Evolutionary conservation across 1,284 basidiomycete genomes (phyloP), one percentile per base, ranked within the genome.

Genomic region (Moesziomyces globuligerus): DNA sequence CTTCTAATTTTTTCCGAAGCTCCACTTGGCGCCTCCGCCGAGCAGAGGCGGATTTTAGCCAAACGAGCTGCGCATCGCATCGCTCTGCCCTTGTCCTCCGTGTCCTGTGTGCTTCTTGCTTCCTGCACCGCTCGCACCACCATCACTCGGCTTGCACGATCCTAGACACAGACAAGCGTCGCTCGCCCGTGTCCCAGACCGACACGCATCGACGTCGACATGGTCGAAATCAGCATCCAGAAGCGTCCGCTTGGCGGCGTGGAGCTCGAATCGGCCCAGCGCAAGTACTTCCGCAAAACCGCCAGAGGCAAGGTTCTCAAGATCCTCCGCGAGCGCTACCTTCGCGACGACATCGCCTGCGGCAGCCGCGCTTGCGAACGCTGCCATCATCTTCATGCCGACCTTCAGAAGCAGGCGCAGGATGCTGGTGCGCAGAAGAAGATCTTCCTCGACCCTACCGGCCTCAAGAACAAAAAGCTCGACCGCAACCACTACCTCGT

Each of bases 241-340:
- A 81, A 81, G 49, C 72, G 79, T 11, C 73, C 79, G 25, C 55
- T 75, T 20, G 61, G 64, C 18, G 73, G 66, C 25, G 59, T 60
- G 7, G 61, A 72, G 55, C 48, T 64, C 45, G 72, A 64, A 24
- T 70, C 72, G 7, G 50, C 74, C 13, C 62, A 69, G 39, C 65
- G 48, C 49, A 72, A 78, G 48, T 83, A 79, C 65, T 72, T 80
- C 50, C 77, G 83, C 51, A 98, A 98, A 85, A 98, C 96, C 0
- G 92, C 91, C 0, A 85, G 89, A 61, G 95, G 96, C 23, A 96
- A 95, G 81, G 93, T 99, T 26, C 88, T 94, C 79, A 95, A 94
- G 86, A 94, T 98, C 54, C 85, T 98, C n/a, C 87, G 94, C 38
- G 95, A 99, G 84, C 86, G 94, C 67, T 99, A 98, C 83, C 88